phyloP scores from a whole-genome alignment of 306 rosid genomes.

The Quercus cerris region DNA sequence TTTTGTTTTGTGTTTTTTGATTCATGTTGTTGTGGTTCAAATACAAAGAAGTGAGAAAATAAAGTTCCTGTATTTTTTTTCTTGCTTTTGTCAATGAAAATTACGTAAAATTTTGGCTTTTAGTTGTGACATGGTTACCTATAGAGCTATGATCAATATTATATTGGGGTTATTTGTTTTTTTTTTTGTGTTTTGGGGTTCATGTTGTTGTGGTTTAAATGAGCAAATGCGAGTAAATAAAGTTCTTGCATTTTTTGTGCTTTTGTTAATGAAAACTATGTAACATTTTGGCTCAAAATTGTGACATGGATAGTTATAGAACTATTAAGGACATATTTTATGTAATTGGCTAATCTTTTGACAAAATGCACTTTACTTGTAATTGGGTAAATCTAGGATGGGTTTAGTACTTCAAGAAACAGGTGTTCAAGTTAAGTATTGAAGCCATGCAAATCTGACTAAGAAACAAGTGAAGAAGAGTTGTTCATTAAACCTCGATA shows the following conservation, averaged over 20 bases:
- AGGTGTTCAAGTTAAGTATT: too few species aligned
- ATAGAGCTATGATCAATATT: not conserved
- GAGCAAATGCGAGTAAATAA: constrained; percentile 82
- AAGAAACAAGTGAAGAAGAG: too few species aligned
- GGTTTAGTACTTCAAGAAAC: too few species aligned
- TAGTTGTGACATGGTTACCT: not conserved
- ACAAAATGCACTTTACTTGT: too few species aligned
- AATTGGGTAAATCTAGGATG: too few species aligned
- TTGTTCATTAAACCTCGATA: too few species aligned
- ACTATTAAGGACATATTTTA: too few species aligned
- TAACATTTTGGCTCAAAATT: not conserved
- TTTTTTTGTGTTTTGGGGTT: not conserved
- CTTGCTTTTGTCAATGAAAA: constrained; percentile 40
- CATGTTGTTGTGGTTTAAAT: not conserved
- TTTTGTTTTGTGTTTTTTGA: too few species aligned
- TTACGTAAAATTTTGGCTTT: not conserved
- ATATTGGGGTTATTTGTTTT: too few species aligned
- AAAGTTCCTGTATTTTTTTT: too few species aligned
- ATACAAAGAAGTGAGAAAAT: constrained; percentile 55
- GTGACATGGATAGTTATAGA: not conserved
- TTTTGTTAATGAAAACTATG: not conserved
- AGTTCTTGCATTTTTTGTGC: not conserved
- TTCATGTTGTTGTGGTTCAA: not conserved
- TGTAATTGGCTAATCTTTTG: too few species aligned
- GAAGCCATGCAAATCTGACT: too few species aligned